phyloP scores from a whole-genome alignment of 176 grass and related monocot genomes.

The Poa annua region DNA sequence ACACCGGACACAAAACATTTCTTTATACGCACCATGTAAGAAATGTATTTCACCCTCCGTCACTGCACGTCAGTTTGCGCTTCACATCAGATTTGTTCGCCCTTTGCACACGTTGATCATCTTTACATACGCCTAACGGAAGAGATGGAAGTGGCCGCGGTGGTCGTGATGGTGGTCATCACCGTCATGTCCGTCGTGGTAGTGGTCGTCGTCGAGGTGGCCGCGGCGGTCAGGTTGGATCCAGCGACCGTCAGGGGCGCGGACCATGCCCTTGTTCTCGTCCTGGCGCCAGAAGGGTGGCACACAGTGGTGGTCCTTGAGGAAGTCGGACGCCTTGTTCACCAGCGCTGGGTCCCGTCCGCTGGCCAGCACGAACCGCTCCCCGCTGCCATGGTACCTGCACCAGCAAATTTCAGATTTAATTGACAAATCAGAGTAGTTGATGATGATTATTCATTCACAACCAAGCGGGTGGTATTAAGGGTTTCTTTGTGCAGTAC shows the following conservation, averaged over 20 bases:
- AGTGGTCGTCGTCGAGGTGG: slow-evolving; percentile 55
- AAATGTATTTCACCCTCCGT: too few relatives aligned
- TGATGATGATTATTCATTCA: background rate
- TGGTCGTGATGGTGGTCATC: slow-evolving; percentile 29
- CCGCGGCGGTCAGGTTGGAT: slow-evolving; percentile 63
- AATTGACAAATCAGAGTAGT: background rate
- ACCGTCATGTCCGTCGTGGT: background rate
- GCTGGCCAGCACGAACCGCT: slow-evolving; percentile 64
- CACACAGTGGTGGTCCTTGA: slow-evolving; percentile 74
- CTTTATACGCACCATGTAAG: too few relatives aligned
- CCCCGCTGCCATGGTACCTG: slow-evolving; percentile 75
- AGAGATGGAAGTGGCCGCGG: slow-evolving; percentile 7
- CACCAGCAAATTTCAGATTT: background rate
- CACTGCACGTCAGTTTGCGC: too few relatives aligned
- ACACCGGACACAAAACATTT: too few relatives aligned
- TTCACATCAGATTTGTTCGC: background rate
- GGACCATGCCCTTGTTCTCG: slow-evolving; percentile 88
- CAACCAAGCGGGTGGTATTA: background rate
- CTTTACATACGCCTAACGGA: background rate
- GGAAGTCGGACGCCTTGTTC: slow-evolving; percentile 83
- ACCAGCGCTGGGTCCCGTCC: slow-evolving; percentile 80
- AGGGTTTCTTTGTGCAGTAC: background rate
- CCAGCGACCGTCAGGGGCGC: slow-evolving; percentile 60
- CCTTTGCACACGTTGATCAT: background rate
- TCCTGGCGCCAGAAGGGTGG: slow-evolving; percentile 79